Evolutionary conservation across 176 grass and related monocot species (phyloP), one percentile per base, ranked within the genome.

Genomic region (Ensete ventricosum): DNA sequence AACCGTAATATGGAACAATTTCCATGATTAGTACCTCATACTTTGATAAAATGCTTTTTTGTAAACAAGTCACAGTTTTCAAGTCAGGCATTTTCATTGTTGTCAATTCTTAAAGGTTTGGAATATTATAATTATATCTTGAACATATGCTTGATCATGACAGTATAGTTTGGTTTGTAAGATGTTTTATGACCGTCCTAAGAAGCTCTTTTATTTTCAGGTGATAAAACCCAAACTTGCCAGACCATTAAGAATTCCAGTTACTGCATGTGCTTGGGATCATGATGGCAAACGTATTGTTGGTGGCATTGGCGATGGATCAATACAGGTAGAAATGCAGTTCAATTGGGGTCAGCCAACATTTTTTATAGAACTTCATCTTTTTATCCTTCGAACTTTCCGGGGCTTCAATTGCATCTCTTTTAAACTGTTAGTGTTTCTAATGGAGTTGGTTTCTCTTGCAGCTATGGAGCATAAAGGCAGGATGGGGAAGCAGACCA

Each of bases 401-500:
- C 21, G 79, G 65, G 76, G 60, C 22, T 53, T 69, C 9, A 22
- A 79, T 43, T 53, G 62, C 79, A 62, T 50, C 27, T 27, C 29
- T 23, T 66, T 76, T 75, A 22, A 69, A 34, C 9, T 25, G 11
- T 20, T 4, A 55, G 34, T 43, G 34, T 50, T 11, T 78, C 25
- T 19, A 19, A 34, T 9, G 23, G 54, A 8, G 23, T 26, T 2
- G 12, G 8, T 52, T 60, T 58, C 8, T 25, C 22, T 64, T 88
- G 34, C 81, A 98, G 94, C 12, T 98, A 53, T 98, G 94, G 94
- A 98, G 82, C 54, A 85, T 98, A 79, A 98, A 98, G 81, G 83
- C 88, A 74, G 94, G 94, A 76, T 98, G 94, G 94, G 94, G 94
- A 79, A 98, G 94, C 74, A 93, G 90, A 85, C 94, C 94, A 78